A percentile compares a stretch with the other conserved stretches of the same genome.
These are phyloP conservation scores for Penicillium janthinellum DNA, from an alignment of 2,329 filamentous ascomycete species.

Conservation along the genomic window DNA sequence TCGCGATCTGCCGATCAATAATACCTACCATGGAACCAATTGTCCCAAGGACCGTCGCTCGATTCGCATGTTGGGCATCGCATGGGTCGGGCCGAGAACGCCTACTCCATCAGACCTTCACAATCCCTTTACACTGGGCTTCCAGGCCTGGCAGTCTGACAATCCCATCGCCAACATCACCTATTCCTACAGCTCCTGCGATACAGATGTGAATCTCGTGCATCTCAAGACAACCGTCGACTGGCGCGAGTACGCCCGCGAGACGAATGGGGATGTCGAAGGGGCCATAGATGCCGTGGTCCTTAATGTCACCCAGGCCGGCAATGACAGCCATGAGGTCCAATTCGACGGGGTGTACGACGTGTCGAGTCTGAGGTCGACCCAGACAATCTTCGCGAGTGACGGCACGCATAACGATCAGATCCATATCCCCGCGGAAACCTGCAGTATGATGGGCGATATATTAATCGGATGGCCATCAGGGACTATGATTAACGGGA, in stretches of 20 bases:
- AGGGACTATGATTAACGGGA: slow-evolving; percentile 9
- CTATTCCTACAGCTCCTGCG: slow-evolving; percentile 10
- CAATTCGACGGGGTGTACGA: slow-evolving; percentile 12
- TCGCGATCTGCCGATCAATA: slow-evolving; percentile 1
- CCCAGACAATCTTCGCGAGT: slow-evolving; percentile 6
- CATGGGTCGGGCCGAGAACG: slow-evolving; percentile 9
- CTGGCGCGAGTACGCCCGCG: background rate
- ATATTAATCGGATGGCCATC: slow-evolving; percentile 5
- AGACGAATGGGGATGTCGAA: background rate
- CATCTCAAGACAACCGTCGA: slow-evolving; percentile 9
- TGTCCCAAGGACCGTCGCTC: slow-evolving; percentile 6
- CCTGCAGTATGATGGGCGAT: slow-evolving; percentile 1
- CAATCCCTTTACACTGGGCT: slow-evolving; percentile 10
- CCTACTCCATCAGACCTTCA: background rate
- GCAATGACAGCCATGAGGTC: slow-evolving; percentile 3
- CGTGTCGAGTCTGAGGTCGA: background rate
- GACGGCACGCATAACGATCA: slow-evolving; percentile 1
- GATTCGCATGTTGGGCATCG: slow-evolving; percentile 9
- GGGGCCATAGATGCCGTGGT: slow-evolving; percentile 12
- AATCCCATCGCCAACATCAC: slow-evolving; percentile 7
- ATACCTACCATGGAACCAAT: background rate
- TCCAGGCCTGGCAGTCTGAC: slow-evolving; percentile 15
- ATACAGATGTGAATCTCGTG: slow-evolving; percentile 4
- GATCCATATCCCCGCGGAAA: slow-evolving; percentile 4
- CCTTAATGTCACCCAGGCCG: slow-evolving; percentile 6